These are phyloP conservation scores for Xanthoconium stramineum DNA, from an alignment of 768 basidiomycete genomes.

Conservation along the genomic window DNA sequence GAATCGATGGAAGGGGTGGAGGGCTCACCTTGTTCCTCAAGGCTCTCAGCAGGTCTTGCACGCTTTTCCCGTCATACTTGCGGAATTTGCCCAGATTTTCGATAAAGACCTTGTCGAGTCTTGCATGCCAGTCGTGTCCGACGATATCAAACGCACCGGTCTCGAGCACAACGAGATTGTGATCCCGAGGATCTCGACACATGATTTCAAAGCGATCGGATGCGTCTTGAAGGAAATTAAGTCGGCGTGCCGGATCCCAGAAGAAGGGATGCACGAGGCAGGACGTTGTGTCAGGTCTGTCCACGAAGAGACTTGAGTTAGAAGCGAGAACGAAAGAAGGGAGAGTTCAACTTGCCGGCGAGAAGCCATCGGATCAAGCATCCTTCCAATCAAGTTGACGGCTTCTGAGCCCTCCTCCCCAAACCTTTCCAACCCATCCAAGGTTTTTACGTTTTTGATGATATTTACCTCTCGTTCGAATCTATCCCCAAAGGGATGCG, in stretches of 20 bases:
- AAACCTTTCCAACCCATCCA: conserved; percentile 71
- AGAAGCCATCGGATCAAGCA: conserved; percentile 76
- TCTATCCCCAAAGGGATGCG: conserved; percentile 91
- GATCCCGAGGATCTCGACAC: conserved; percentile 87
- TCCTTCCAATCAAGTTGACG: conserved; percentile 68
- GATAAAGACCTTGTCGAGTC: conserved; percentile 84
- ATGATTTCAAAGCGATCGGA: conserved; percentile 98
- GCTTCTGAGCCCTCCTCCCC: conserved; percentile 96
- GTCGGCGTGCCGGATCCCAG: conserved; percentile 84
- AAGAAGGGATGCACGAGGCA: conserved; percentile 94
- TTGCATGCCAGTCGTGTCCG: conserved; percentile 85
- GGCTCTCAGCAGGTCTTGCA: conserved; percentile 90
- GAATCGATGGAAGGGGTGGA: neutral
- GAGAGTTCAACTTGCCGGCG: conserved; percentile 55
- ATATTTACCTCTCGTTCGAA: conserved; percentile 96
- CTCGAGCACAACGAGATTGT: conserved; percentile 73
- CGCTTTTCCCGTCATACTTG: conserved; percentile 89
- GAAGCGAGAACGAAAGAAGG: neutral
- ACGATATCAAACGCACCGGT: conserved; percentile 65
- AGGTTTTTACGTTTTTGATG: conserved; percentile 68
- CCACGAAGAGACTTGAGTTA: neutral
- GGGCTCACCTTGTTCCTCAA: conserved; percentile 86
- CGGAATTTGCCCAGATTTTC: conserved; percentile 96
- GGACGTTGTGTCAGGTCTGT: conserved; percentile 83
- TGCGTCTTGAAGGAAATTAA: conserved; percentile 95